Conservation (phyloP, 768 basidiomycete genomes). For the Hygrocybe coccinea region DNA sequence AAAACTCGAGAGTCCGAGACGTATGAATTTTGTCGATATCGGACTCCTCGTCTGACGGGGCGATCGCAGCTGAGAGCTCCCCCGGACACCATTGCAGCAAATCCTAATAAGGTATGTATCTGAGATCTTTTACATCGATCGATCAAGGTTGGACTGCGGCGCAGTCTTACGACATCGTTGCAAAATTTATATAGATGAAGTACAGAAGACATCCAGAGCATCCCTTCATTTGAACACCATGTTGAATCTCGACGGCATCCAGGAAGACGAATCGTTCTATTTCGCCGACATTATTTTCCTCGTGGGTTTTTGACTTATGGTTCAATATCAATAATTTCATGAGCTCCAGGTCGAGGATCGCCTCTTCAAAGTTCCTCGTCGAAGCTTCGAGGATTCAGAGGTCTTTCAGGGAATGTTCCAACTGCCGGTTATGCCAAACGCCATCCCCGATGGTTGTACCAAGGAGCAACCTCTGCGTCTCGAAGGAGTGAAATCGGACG, state of each 20-base stretch:
- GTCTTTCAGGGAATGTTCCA: conserved; percentile 25
- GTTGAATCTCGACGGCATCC: not conserved
- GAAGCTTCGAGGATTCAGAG: conserved; percentile 22
- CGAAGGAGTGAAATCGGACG: conserved; percentile 17
- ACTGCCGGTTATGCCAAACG: conserved; percentile 15
- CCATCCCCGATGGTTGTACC: conserved; percentile 16
- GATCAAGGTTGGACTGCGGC: too few relatives aligned
- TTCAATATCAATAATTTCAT: not conserved
- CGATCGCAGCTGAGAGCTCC: too few relatives aligned
- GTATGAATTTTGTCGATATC: too few relatives aligned
- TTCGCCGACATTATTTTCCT: not conserved
- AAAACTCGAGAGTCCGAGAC: too few relatives aligned
- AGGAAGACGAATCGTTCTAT: not conserved
- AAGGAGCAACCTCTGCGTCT: conserved; percentile 25
- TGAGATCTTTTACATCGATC: too few relatives aligned
- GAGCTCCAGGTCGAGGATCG: conserved; percentile 21
- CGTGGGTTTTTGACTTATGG: not conserved
- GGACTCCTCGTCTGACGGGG: too few relatives aligned
- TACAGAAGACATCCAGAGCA: too few relatives aligned
- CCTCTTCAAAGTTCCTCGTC: conserved; percentile 27
- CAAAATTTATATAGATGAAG: too few relatives aligned
- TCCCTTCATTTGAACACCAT: too few relatives aligned
- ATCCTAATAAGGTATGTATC: too few relatives aligned
- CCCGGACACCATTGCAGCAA: too few relatives aligned
- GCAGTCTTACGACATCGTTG: too few relatives aligned